Evolutionary conservation across 331 rosid species (phyloP).

Genomic region (Quercus phellos): DNA sequence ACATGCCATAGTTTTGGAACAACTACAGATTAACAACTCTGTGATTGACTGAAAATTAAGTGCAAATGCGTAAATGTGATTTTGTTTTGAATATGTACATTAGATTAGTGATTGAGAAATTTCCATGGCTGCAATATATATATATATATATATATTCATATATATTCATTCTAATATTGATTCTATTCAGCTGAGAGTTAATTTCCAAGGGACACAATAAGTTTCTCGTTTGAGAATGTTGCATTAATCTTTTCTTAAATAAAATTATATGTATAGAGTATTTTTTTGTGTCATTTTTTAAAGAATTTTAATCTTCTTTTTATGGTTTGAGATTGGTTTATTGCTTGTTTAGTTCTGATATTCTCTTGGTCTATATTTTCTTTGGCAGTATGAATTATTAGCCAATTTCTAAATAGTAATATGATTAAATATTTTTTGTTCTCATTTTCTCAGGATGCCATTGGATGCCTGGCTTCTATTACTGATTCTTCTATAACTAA

Average conservation of each 20-base stretch:
- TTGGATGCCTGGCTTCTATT: conserved; percentile 81
- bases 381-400: neutral
- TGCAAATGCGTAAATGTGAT: neutral
- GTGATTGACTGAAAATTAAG: neutral
- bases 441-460: conserved; percentile 56
- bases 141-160: neutral
- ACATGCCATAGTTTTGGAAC: neutral
- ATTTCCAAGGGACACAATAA: too few relatives aligned
- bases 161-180: neutral
- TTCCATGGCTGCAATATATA: neutral
- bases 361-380: neutral
- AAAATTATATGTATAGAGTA: too few relatives aligned
- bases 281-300: neutral
- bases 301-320: neutral
- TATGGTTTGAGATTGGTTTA: neutral
- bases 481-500: conserved; percentile 59
- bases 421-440: neutral
- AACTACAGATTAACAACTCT: neutral
- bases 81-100: neutral
- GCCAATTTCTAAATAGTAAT: neutral
- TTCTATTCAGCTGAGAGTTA: too few relatives aligned
- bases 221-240: too few relatives aligned
- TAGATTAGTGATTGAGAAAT: neutral
- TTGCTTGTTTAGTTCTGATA: neutral
- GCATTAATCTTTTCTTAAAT: too few relatives aligned